Evolutionary conservation across 1,284 basidiomycete species (phyloP).

Genomic region (Boletus albobrunnescens): DNA sequence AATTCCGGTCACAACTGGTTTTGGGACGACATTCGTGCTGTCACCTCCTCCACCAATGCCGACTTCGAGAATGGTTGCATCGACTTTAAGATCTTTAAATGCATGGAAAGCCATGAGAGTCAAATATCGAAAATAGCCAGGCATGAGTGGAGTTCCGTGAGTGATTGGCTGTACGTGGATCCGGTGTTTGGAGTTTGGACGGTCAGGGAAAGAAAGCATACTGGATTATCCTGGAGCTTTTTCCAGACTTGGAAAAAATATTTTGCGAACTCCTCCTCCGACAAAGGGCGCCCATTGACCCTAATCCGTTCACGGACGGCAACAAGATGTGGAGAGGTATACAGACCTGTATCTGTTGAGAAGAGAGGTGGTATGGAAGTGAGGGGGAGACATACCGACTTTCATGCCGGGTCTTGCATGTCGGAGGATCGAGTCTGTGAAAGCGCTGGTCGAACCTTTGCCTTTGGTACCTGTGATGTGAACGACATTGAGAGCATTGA

Average conservation of each 20-base stretch:
- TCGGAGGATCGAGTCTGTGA: conserved; percentile 74
- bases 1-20: conserved; percentile 85
- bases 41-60: conserved; percentile 98
- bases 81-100: conserved; percentile 76
- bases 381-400: conserved; percentile 48
- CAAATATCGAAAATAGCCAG: conserved; percentile 92
- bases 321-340: conserved; percentile 95
- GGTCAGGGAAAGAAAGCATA: conserved; percentile 8
- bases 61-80: conserved; percentile 94
- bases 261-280: conserved; percentile 83
- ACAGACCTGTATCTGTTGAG: conserved; percentile 61
- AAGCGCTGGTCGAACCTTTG: conserved; percentile 96
- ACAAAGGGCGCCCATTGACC: conserved; percentile 86
- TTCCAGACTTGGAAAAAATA: conserved; percentile 99
- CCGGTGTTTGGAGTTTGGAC: neutral
- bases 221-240: conserved; percentile 63
- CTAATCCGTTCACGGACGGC: conserved; percentile 95
- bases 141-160: conserved; percentile 65
- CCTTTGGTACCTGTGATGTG: conserved; percentile 99
- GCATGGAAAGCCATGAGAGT: conserved; percentile 92
- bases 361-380: neutral
- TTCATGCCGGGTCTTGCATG: conserved; percentile 63
- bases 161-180: conserved; percentile 41
- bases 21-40: conserved; percentile 93
- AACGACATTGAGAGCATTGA: conserved; percentile 89